A percentile compares a stretch with the other conserved stretches of the same genome.
Evolutionary conservation across 1,284 basidiomycete species (phyloP).

Genomic region (Microbotryomycetes sp.): DNA sequence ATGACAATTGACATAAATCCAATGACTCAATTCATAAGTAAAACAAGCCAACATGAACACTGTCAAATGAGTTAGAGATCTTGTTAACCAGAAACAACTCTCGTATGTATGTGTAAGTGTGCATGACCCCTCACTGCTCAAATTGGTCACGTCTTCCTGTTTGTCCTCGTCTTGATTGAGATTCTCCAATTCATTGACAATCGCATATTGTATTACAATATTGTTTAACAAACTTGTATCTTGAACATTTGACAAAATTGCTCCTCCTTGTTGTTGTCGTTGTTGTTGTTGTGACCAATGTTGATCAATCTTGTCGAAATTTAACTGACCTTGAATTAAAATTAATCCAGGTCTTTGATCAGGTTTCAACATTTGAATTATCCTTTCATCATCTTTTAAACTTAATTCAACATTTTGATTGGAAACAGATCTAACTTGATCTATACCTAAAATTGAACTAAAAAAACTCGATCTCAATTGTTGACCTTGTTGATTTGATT

Average conservation of each 20-base stretch:
- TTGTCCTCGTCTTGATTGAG: neutral
- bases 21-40: constrained; percentile 22
- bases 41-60: constrained; percentile 24
- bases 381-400: neutral
- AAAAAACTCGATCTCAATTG: too few relatives aligned
- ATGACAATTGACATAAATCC: constrained; percentile 13
- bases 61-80: too few relatives aligned
- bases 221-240: neutral
- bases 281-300: neutral
- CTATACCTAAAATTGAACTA: too few relatives aligned
- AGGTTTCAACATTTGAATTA: neutral
- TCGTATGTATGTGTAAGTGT: too few relatives aligned
- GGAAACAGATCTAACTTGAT: too few relatives aligned
- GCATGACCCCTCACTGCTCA: neutral
- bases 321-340: neutral
- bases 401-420: too few relatives aligned
- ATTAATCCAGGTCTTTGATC: neutral
- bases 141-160: neutral
- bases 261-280: too few relatives aligned
- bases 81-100: too few relatives aligned
- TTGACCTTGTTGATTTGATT: too few relatives aligned
- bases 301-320: neutral
- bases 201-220: neutral
- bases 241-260: neutral
- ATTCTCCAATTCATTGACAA: neutral